phyloP scores from a whole-genome alignment of 768 basidiomycete genomes.

The Hygrophorus russula region DNA sequence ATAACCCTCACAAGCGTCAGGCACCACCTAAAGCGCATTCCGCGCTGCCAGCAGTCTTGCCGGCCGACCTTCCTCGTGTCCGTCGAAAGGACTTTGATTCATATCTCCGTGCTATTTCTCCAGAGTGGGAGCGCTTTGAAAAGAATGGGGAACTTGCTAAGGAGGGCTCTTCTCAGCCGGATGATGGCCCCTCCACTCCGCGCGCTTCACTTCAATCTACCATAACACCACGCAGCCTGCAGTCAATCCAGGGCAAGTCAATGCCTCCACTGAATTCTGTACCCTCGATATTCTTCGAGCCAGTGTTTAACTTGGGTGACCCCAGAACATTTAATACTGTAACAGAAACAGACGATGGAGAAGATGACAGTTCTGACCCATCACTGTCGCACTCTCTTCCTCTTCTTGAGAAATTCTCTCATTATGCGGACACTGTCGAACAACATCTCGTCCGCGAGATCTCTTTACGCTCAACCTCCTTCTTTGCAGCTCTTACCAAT shows the following conservation, averaged over 20 bases:
- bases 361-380: conserved; percentile 35
- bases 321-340: conserved; percentile 69
- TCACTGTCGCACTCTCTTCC: conserved; percentile 58
- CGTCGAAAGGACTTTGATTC: conserved; percentile 75
- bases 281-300: conserved; percentile 72
- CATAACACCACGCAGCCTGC: conserved; percentile 16
- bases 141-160: conserved; percentile 27
- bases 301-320: conserved; percentile 71
- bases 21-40: conserved; percentile 87
- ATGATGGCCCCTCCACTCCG: conserved; percentile 21
- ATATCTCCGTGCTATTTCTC: conserved; percentile 59
- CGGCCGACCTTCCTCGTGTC: conserved; percentile 72
- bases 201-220: conserved; percentile 13
- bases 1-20: conserved; percentile 76
- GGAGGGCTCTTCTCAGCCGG: conserved; percentile 28
- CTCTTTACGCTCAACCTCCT: conserved; percentile 78
- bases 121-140: conserved; percentile 73
- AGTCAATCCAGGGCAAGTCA: conserved; percentile 23
- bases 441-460: conserved; percentile 93
- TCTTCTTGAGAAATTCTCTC: conserved; percentile 81
- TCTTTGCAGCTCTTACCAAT: conserved; percentile 94
- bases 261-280: conserved; percentile 68
- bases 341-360: conserved; percentile 41
- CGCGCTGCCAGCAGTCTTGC: conserved; percentile 55
- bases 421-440: conserved; percentile 88